Percentiles rank a stretch among this genome's conserved stretches.
phyloP scores from a whole-genome alignment of 352 stramenopile species.

The Sclerospora graminicola region DNA sequence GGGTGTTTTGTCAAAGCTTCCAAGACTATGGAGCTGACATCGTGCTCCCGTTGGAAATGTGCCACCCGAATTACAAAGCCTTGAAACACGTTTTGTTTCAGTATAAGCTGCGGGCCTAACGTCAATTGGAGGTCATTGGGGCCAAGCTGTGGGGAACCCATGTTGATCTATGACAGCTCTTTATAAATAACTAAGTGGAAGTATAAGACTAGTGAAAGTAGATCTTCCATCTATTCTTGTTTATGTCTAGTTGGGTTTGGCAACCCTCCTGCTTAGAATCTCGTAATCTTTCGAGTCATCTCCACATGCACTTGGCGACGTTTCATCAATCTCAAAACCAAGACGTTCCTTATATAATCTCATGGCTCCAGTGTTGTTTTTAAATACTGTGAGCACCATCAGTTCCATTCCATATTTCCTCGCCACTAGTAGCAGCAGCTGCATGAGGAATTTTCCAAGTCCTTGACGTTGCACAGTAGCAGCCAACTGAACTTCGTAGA shows the following conservation, averaged over 20 bases:
- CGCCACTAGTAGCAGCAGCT: conserved; percentile 77
- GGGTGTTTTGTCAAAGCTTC: too few species aligned
- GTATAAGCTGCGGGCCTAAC: too few species aligned
- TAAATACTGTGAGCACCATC: conserved; percentile 92
- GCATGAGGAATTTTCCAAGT: conserved; percentile 89
- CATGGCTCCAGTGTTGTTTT: conserved; percentile 78
- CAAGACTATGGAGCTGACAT: too few species aligned
- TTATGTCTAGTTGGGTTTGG: conserved; percentile 14
- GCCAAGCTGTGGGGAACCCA: too few species aligned
- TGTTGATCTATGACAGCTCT: too few species aligned
- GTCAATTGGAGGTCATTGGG: too few species aligned
- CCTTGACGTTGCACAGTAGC: conserved; percentile 49
- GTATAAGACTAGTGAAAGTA: conserved; percentile 10
- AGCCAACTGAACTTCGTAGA: conserved; percentile 91
- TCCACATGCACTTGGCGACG: conserved; percentile 73
- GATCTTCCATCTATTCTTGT: conserved; percentile 2
- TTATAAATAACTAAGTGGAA: too few species aligned
- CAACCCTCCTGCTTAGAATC: conserved; percentile 71
- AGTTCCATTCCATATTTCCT: conserved; percentile 75
- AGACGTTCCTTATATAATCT: conserved; percentile 85
- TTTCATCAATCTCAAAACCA: conserved; percentile 85
- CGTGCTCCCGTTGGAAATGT: too few species aligned
- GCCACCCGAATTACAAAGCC: too few species aligned
- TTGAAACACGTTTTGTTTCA: too few species aligned
- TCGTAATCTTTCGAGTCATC: conserved; percentile 72